These are phyloP conservation scores for Diplodia sapinea DNA, from an alignment of 2,329 filamentous ascomycete species.

Conservation along the genomic window DNA sequence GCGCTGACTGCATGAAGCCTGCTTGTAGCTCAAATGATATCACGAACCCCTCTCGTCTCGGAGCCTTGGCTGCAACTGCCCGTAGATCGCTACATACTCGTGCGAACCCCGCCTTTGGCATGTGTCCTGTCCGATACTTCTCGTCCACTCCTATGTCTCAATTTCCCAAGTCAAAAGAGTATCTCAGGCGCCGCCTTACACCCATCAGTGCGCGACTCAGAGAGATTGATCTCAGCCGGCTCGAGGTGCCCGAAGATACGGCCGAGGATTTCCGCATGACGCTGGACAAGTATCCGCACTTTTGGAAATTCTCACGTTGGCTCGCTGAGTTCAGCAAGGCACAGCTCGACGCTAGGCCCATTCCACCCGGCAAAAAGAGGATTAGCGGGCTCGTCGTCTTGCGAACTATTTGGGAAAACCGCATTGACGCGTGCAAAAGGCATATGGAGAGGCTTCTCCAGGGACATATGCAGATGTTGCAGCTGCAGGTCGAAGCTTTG, in stretches of 20 bases:
- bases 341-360: not conserved
- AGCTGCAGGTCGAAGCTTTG: not conserved
- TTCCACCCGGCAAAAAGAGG: not conserved
- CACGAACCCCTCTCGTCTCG: not conserved
- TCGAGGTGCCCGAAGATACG: not conserved
- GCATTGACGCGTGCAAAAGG: not conserved
- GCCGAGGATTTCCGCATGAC: not conserved
- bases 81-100: not conserved
- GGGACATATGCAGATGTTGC: not conserved
- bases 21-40: not conserved
- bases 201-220: not conserved
- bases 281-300: not conserved
- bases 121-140: not conserved
- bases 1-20: slow-evolving; percentile 7
- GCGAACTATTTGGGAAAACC: not conserved
- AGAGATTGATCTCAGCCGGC: not conserved
- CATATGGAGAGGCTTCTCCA: not conserved
- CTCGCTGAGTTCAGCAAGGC: not conserved
- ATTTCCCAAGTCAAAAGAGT: not conserved
- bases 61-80: not conserved
- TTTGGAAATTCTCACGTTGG: not conserved
- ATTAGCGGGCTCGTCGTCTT: not conserved
- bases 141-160: not conserved
- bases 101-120: not conserved
- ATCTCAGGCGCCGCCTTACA: not conserved